These are phyloP conservation scores for Prunus dulcis DNA, from an alignment of 306 rosid species.

Conservation along the genomic window DNA sequence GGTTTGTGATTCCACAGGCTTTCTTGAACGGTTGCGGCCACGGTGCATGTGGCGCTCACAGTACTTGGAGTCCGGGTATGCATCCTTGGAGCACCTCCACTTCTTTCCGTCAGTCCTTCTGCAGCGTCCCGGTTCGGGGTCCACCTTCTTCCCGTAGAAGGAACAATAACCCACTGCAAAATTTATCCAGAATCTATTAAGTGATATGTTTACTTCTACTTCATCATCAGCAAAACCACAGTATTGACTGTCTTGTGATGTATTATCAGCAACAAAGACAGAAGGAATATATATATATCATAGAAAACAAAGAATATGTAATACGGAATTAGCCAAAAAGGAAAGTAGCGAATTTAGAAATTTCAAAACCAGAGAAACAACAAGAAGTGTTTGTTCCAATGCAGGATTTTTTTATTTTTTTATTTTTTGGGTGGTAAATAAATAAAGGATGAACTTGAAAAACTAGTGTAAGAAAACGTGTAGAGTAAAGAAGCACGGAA, in stretches of 20 bases:
- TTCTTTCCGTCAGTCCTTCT: slow-evolving; percentile 91
- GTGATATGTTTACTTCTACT: background rate
- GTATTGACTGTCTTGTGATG: background rate
- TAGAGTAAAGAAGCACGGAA: too few relatives aligned
- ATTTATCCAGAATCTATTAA: background rate
- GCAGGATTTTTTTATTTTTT: too few relatives aligned
- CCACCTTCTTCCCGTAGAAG: slow-evolving; percentile 81
- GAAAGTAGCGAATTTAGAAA: background rate
- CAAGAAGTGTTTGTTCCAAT: background rate
- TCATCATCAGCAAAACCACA: background rate
- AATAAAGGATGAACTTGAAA: background rate
- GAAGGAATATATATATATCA: background rate
- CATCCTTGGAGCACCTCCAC: slow-evolving; percentile 87
- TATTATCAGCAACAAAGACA: background rate
- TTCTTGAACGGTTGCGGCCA: slow-evolving; percentile 98
- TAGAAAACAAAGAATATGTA: background rate
- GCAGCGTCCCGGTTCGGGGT: slow-evolving; percentile 93
- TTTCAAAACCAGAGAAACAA: background rate
- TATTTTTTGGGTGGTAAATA: too few relatives aligned
- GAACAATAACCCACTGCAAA: slow-evolving; percentile 70
- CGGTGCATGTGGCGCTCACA: slow-evolving; percentile 96
- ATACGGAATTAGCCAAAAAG: background rate
- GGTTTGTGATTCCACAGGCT: slow-evolving; percentile 96
- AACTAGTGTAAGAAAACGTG: too few relatives aligned
- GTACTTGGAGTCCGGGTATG: slow-evolving; percentile 84